Evolutionary conservation across 805 yeast species (phyloP).

Genomic region (Candida maesae): DNA sequence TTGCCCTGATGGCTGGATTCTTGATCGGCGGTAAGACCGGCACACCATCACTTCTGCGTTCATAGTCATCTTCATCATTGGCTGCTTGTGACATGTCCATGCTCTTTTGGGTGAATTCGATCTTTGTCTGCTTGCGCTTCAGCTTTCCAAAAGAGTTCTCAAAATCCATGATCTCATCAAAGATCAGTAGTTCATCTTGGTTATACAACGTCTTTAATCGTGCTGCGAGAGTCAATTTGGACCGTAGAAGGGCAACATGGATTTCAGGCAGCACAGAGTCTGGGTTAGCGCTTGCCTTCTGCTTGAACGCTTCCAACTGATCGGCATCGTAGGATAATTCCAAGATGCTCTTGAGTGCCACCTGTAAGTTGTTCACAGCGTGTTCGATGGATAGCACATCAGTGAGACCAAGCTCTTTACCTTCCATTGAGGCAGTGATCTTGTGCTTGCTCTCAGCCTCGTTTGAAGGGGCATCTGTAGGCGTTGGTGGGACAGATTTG

Average conservation of each 20-base stretch:
- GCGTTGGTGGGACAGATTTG: no score
- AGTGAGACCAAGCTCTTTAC: conserved; percentile 13
- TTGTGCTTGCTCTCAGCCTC: conserved; percentile 4
- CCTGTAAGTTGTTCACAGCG: conserved; percentile 49
- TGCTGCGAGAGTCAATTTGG: conserved; percentile 57
- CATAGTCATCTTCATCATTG: conserved; percentile 17
- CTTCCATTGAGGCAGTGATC: not conserved
- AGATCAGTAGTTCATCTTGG: conserved; percentile 43
- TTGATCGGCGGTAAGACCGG: conserved; percentile 71
- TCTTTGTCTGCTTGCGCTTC: not conserved
- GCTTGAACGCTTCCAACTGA: conserved; percentile 34
- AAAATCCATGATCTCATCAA: conserved; percentile 51
- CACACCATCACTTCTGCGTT: conserved; percentile 30
- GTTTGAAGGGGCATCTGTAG: not conserved
- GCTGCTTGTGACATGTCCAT: not conserved
- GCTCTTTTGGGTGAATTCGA: conserved; percentile 9
- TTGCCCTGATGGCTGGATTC: conserved; percentile 53
- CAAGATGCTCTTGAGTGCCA: conserved; percentile 46
- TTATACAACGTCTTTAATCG: conserved; percentile 52
- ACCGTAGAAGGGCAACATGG: conserved; percentile 46
- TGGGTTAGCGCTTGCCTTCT: conserved; percentile 21
- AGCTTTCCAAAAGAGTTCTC: conserved; percentile 18
- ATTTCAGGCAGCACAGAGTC: conserved; percentile 36
- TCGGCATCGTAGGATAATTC: conserved; percentile 53
- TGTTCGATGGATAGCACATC: conserved; percentile 42